A percentile compares a stretch with the other conserved stretches of the same genome.
Evolutionary conservation across 139 green algal genomes (phyloP).

Genomic region (Coelastrella sp.): DNA sequence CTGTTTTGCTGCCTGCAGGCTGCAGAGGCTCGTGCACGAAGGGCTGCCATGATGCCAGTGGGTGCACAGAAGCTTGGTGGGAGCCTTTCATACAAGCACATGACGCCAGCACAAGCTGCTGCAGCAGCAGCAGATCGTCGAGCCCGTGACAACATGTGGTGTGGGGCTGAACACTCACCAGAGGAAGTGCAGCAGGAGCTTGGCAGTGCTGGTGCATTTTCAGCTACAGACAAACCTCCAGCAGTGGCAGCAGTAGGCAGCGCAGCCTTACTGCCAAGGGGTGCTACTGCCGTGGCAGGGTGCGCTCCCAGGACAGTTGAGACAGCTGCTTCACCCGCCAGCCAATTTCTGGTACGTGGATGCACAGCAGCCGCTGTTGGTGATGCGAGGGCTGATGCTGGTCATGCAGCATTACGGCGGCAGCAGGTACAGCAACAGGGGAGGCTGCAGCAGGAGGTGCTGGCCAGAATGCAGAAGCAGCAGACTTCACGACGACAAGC

Average conservation of each 20-base stretch:
- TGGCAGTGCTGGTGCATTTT: background rate
- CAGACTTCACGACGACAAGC: constrained; percentile 23
- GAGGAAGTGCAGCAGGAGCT: constrained; percentile 8
- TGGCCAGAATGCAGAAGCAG: constrained; percentile 6
- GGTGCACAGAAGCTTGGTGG: constrained; percentile 61
- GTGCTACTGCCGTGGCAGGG: background rate
- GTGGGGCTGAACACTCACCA: constrained; percentile 35
- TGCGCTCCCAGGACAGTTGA: background rate
- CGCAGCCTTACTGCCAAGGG: background rate
- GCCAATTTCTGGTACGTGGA: background rate
- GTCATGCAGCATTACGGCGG: background rate
- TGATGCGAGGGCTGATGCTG: constrained; percentile 6
- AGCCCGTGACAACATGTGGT: constrained; percentile 66
- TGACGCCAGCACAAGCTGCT: constrained; percentile 70
- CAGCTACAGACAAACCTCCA: background rate
- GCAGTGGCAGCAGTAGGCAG: constrained; percentile 9
- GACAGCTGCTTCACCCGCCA: background rate
- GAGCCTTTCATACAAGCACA: constrained; percentile 6
- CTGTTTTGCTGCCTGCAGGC: constrained; percentile 41
- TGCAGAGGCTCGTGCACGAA: constrained; percentile 51
- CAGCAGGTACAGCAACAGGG: background rate
- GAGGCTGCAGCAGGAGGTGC: constrained; percentile 19
- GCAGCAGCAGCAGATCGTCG: constrained; percentile 68
- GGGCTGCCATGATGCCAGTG: constrained; percentile 52
- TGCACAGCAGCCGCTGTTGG: background rate